Conservation (phyloP, 164 flowering plant species). For the Platanus orientalis region DNA sequence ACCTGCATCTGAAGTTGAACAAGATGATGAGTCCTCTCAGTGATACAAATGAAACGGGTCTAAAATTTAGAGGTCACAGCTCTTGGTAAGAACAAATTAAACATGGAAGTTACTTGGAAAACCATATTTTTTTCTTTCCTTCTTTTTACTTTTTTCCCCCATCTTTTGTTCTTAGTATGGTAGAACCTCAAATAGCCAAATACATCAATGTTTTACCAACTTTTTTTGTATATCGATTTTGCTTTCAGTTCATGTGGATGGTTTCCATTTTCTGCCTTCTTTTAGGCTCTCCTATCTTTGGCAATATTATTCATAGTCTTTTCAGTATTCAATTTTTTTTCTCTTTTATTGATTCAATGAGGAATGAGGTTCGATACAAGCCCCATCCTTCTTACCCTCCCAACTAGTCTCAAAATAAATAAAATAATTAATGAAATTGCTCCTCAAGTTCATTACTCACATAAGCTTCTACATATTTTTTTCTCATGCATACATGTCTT, state of each 20-base stretch:
- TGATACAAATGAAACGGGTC: conserved; percentile 7
- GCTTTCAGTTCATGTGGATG: conserved; percentile 15
- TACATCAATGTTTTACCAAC: conserved; percentile 13
- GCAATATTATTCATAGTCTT: background rate
- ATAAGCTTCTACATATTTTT: no score
- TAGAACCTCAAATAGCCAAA: conserved; percentile 1
- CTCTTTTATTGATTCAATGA: no score
- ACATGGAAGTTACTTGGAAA: background rate
- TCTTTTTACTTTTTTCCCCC: background rate
- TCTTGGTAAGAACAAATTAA: background rate
- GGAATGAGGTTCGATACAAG: no score
- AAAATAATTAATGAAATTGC: no score
- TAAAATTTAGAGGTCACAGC: background rate
- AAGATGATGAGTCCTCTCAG: conserved; percentile 51
- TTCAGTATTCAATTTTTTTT: no score
- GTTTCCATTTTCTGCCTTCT: background rate
- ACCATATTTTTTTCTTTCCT: background rate
- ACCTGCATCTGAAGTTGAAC: conserved; percentile 75
- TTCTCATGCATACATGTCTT: no score
- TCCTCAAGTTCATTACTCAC: no score
- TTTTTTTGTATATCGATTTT: conserved; percentile 26
- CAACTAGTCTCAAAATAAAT: no score
- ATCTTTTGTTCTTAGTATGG: background rate
- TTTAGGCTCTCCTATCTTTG: background rate
- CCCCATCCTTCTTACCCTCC: no score